phyloP scores from a whole-genome alignment of 176 grass and related monocot species.

The Carex myosuroides region DNA sequence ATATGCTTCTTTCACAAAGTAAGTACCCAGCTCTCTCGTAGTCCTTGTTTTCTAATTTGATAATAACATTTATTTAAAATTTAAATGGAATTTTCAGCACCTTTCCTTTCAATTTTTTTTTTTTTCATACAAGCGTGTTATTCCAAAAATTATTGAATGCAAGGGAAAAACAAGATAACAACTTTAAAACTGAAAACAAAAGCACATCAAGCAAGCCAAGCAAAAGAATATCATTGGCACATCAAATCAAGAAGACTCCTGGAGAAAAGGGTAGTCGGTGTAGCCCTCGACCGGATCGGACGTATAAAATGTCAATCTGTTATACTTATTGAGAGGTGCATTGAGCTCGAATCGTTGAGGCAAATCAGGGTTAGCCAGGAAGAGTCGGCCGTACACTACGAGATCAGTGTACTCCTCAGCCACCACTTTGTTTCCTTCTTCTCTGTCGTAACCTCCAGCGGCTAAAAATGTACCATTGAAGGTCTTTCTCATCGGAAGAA shows the following conservation, averaged over 20 bases:
- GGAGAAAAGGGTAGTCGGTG: constrained; percentile 35
- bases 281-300: constrained; percentile 41
- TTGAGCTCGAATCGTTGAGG: constrained; percentile 15
- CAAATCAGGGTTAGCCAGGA: constrained; percentile 42
- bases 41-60: no score
- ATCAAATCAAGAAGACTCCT: neutral
- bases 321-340: constrained; percentile 33
- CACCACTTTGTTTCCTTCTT: constrained; percentile 38
- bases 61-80: no score
- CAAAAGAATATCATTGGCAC: neutral
- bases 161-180: neutral
- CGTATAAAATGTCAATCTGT: constrained; percentile 35
- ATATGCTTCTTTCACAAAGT: no score
- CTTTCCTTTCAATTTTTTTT: no score
- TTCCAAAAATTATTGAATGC: neutral
- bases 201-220: neutral
- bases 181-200: neutral
- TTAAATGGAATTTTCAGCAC: no score
- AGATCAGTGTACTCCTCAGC: constrained; percentile 35
- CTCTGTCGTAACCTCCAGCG: constrained; percentile 31
- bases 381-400: constrained; percentile 25
- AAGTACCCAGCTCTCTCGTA: no score
- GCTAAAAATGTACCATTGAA: constrained; percentile 37
- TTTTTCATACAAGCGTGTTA: no score
- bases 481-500: constrained; percentile 26